Base-by-base conservation (phyloP, 345 rosid species). In the Hirschfeldia incana region DNA sequence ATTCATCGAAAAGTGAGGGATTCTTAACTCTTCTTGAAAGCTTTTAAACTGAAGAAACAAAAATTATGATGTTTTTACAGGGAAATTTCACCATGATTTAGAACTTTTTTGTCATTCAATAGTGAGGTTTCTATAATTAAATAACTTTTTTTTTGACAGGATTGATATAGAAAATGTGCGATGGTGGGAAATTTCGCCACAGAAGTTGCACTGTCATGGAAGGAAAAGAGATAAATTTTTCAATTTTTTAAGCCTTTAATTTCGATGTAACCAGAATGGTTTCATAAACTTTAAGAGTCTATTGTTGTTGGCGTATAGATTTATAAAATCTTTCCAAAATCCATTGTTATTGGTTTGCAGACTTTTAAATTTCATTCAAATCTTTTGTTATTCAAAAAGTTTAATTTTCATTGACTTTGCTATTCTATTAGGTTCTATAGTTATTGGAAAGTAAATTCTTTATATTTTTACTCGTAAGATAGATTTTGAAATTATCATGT, bases 221-320 rank as follows among this genome's bases (percentile, higher is more conserved):
- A 51, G 59, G 27, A 53, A 5, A 84, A 80, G 80, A 84, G 82
- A 69, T 87, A 86, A 82, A 84, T 86, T 2, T 84, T 82, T 71
- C 86, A 84, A 76, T 83, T 83, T 8, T 86, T 86, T 60, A 67
- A 83, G 75, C 83, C 78, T 9, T 82, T 83, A 4, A 21, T 21
- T 21, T 21, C 21, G 89, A 86, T 65, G 81, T 81, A 82, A 87
- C 84, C 46, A 83, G 78, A 86, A 84, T 44, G 89, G 88, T 30
- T 85, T 85, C 82, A 83, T 85, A 27, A 21, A 21, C 1, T 21
- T 21, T 21, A 21, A 21, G 21, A 21, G 21, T 21, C 21, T 21
- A 21, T 21, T 21, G 21, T 21, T 21, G 21, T 21, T 21, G 21
- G 21, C 1, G 21, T 21, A 21, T 21, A 21, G 21, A 21, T 21